Evolutionary conservation across 2,329 filamentous ascomycete genomes (phyloP).

Genomic region (Beauveria pseudobassiana): DNA sequence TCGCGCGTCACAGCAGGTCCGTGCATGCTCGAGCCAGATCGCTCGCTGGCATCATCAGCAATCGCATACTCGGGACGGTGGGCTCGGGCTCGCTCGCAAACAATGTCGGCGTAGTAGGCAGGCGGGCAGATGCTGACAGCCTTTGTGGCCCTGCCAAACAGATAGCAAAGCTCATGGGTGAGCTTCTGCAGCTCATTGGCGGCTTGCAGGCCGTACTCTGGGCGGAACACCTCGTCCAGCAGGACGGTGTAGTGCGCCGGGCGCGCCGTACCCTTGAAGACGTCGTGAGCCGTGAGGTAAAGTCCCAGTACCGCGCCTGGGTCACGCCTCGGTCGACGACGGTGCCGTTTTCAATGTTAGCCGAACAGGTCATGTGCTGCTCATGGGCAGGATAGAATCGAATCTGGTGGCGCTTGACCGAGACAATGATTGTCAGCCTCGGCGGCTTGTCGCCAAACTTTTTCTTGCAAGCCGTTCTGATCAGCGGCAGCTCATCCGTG

Average conservation of each 20-base stretch:
- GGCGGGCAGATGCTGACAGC: constrained; percentile 81
- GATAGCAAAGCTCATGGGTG: constrained; percentile 75
- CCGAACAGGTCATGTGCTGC: constrained; percentile 38
- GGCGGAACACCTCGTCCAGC: constrained; percentile 59
- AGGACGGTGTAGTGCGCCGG: constrained; percentile 80
- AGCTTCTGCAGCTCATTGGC: constrained; percentile 64
- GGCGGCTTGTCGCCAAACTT: constrained; percentile 52
- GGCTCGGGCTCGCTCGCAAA: constrained; percentile 67
- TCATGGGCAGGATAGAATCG: constrained; percentile 68
- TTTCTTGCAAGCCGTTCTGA: constrained; percentile 56
- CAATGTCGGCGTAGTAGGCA: constrained; percentile 83
- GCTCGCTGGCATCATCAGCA: constrained; percentile 24
- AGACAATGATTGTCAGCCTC: constrained; percentile 65
- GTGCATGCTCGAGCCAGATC: not conserved
- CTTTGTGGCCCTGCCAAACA: constrained; percentile 80
- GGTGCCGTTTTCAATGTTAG: constrained; percentile 70
- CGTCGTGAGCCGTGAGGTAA: constrained; percentile 73
- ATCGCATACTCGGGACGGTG: constrained; percentile 63
- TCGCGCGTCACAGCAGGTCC: constrained; percentile 14
- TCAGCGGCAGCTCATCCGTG: constrained; percentile 56
- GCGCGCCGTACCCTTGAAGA: constrained; percentile 74
- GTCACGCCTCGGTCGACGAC: constrained; percentile 82
- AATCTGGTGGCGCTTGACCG: constrained; percentile 84
- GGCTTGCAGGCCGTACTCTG: constrained; percentile 30
- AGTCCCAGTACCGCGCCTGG: constrained; percentile 69